Percentiles rank a stretch among this genome's conserved stretches.
These are phyloP conservation scores for Astrothelium macrocarpum DNA, from an alignment of 495 filamentous ascomycete species.

Conservation along the genomic window DNA sequence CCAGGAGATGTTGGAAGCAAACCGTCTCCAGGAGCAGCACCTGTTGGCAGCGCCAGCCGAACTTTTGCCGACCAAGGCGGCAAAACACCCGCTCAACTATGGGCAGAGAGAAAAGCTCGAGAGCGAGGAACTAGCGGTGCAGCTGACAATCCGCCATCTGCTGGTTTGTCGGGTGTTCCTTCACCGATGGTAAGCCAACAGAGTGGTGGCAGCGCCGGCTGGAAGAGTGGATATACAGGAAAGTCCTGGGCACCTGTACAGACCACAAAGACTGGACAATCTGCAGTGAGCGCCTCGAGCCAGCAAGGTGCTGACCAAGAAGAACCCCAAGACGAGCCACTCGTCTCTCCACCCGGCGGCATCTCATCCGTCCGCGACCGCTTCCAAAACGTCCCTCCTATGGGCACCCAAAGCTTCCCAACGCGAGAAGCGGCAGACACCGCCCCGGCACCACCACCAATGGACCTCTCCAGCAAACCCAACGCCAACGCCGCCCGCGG, in stretches of 20 bases:
- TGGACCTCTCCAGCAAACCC: slow-evolving; percentile 51
- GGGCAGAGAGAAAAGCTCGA: slow-evolving; percentile 90
- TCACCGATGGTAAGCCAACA: slow-evolving; percentile 53
- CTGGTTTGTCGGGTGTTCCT: slow-evolving; percentile 32
- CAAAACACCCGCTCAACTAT: slow-evolving; percentile 92
- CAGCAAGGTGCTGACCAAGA: slow-evolving; percentile 45
- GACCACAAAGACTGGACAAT: slow-evolving; percentile 58
- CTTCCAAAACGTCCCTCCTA: slow-evolving; percentile 60
- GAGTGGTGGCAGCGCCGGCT: slow-evolving; percentile 62
- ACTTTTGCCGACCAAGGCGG: slow-evolving; percentile 92
- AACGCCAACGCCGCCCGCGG: slow-evolving; percentile 44
- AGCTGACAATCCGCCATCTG: slow-evolving; percentile 27
- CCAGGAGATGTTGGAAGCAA: slow-evolving; percentile 46
- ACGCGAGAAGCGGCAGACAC: slow-evolving; percentile 37
- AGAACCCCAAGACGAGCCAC: slow-evolving; percentile 39
- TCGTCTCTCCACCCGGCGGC: slow-evolving; percentile 42
- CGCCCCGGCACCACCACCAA: slow-evolving; percentile 52
- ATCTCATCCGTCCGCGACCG: slow-evolving; percentile 65
- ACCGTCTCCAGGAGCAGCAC: slow-evolving; percentile 40
- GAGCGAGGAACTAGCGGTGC: slow-evolving; percentile 51
- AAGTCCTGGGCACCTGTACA: slow-evolving; percentile 82
- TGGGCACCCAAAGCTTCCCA: slow-evolving; percentile 46
- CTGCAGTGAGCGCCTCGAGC: slow-evolving; percentile 45
- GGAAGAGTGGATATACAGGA: slow-evolving; percentile 82
- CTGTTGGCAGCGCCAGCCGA: slow-evolving; percentile 70